These are phyloP conservation scores for Acmispon strigosus DNA, from an alignment of 306 rosid species.

Conservation along the genomic window DNA sequence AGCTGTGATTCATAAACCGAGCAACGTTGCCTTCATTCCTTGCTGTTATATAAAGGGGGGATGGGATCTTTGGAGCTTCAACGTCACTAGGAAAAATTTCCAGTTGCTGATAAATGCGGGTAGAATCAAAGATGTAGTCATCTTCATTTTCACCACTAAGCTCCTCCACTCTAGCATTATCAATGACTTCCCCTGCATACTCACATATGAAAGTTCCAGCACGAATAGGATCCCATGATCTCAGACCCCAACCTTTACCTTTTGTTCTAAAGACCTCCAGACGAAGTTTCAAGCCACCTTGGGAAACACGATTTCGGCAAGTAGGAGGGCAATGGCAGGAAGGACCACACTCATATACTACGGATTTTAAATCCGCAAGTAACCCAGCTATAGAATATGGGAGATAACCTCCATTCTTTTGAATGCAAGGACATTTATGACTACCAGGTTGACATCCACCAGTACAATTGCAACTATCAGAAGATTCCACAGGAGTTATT, in stretches of 20 bases:
- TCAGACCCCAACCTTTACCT: conserved; percentile 86
- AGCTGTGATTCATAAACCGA: conserved; percentile 95
- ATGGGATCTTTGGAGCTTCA: conserved; percentile 57
- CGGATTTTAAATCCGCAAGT: conserved; percentile 57
- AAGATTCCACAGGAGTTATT: conserved; percentile 37
- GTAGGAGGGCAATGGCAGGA: conserved; percentile 74
- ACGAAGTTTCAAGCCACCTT: conserved; percentile 63
- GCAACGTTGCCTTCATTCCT: conserved; percentile 80
- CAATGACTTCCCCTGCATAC: conserved; percentile 85
- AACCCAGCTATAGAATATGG: conserved; percentile 55
- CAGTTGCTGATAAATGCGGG: conserved; percentile 57
- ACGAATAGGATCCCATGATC: conserved; percentile 91
- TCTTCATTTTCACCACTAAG: conserved; percentile 61
- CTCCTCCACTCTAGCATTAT: conserved; percentile 49
- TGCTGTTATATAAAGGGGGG: conserved; percentile 62
- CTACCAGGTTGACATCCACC: conserved; percentile 70
- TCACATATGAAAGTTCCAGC: conserved; percentile 84
- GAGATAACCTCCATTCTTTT: conserved; percentile 60
- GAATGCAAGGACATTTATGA: conserved; percentile 60
- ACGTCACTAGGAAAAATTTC: conserved; percentile 64
- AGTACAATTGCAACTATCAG: conserved; percentile 59
- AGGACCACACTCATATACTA: conserved; percentile 72
- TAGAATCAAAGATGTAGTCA: conserved; percentile 70
- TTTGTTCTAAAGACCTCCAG: conserved; percentile 78
- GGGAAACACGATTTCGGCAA: conserved; percentile 70